Evolutionary conservation across 495 filamentous ascomycete species (phyloP), one percentile per base, ranked within the genome.

Genomic region (Xylaria sp.): DNA sequence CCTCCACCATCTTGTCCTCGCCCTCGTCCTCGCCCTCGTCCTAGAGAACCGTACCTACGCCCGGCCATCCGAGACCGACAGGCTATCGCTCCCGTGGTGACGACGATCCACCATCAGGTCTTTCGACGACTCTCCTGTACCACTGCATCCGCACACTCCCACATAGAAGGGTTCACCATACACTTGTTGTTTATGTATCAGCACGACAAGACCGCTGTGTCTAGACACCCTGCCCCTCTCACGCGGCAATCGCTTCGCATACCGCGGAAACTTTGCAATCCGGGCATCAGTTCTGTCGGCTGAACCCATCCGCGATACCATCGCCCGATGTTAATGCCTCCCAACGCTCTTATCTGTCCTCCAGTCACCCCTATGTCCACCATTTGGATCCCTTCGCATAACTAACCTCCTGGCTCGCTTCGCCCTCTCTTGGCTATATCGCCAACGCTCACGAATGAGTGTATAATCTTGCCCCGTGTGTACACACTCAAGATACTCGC

Each of bases 221-320:
- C 80, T 82, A 83, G 90, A 90, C 88, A 93, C 90, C 90, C 91
- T 82, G 91, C 93, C 88, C 92, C 93, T 86, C 88, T 92, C 87
- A 91, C 92, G 93, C 93, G 94, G 93, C 93, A 93, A 89, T 83
- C 90, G 87, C 94, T 97, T 92, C 93, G 93, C 89, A 91, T 89
- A 90, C 87, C 89, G 89, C 87, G 91, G 86, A 95, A 91, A 91
- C 92, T 90, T 88, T 91, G 93, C 91, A 92, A 92, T 86, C 89
- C 88, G 79, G 88, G 92, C 82, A 89, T 92, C 76, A 90, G 88
- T 82, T 92, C 91, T 74, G 94, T 95, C 91, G 94, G 94, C 87
- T 97, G 92, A 94, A 82, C 74, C 68, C 76, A 69, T 61, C 72
- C 66, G 68, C 66, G 69, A 70, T 77, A 76, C 64, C 73, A 77